A percentile compares a stretch with the other conserved stretches of the same genome.
These are phyloP conservation scores for Trichoderma semiorbis DNA, from an alignment of 2,329 filamentous ascomycete genomes.

Conservation along the genomic window DNA sequence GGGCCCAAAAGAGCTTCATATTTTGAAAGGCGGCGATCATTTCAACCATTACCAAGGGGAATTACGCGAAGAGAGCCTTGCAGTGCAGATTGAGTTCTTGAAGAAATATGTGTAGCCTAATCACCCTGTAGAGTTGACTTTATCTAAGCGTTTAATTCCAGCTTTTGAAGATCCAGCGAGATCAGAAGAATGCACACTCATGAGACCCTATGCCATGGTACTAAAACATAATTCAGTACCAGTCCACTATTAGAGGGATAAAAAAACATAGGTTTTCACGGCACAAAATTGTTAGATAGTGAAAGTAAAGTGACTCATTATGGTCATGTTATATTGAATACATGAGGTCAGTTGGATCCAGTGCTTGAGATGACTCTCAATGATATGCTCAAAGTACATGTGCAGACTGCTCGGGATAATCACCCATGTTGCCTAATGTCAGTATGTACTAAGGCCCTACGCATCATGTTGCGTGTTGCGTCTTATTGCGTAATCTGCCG, in stretches of 20 bases:
- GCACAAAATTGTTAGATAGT: neutral
- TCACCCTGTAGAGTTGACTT: neutral
- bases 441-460: too few species aligned
- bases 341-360: too few species aligned
- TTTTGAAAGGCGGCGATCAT: slow-evolving; percentile 7
- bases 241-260: too few species aligned
- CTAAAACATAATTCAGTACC: too few species aligned
- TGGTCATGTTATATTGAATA: neutral
- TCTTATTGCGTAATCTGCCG: neutral
- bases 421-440: too few species aligned
- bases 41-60: slow-evolving; percentile 17
- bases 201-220: too few species aligned
- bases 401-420: too few species aligned
- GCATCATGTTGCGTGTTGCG: neutral
- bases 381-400: too few species aligned
- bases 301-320: neutral
- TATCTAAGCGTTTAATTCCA: neutral
- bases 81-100: neutral
- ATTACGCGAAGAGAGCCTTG: neutral
- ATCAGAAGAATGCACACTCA: neutral
- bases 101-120: neutral
- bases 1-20: slow-evolving; percentile 18
- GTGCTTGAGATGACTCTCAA: too few species aligned
- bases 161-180: neutral
- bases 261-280: neutral